Evolutionary conservation across 805 yeast species (phyloP), one percentile per base, ranked within the genome.

Genomic region (Metschnikowia cerradonensis): DNA sequence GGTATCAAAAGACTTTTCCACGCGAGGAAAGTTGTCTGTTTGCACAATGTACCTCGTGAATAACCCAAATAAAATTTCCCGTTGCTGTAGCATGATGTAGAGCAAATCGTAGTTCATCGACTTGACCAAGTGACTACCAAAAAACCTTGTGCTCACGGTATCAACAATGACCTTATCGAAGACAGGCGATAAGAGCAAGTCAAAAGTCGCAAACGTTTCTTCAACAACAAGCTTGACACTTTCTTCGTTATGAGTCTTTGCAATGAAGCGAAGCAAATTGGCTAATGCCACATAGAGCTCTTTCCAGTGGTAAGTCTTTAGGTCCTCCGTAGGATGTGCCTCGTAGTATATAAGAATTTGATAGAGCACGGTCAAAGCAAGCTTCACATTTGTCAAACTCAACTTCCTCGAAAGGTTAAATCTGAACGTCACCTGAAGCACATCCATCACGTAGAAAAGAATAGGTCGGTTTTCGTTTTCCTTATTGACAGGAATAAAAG

Each of bases 321-420:
- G 45, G 2, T 50, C 57, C 1, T 57, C 58, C 7, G 50, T 45
- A 1, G 58, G 51, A n/a, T 59, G 55, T 7, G 53, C 51, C 20
- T 56, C 59, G 0, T 54, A 50, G 26, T 62, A 63, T 33, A 50
- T n/a, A 56, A 40, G 50, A 11, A 68, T 56, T 49, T 64, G 67
- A 47, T 63, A 64, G 14, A 67, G 49, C 19, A 67, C 61, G 31
- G 60, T 60, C 14, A 65, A 45, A 1, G 66, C 64, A 45, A 71
- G 50, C 45, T 61, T 63, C 47, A 56, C 65, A 50, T 70, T 70
- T 17, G 59, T 66, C 5, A 68, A 50, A 52, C 68, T 67, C 35
- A 75, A 53, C 45, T 62, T 67, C 44, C 63, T 67, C 36, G 76
- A 70, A 45, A 73, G 59, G 49, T 75, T 75, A 60, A 67, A 74